Conservation (phyloP, 805 yeast species). For the Pichia heedii region DNA sequence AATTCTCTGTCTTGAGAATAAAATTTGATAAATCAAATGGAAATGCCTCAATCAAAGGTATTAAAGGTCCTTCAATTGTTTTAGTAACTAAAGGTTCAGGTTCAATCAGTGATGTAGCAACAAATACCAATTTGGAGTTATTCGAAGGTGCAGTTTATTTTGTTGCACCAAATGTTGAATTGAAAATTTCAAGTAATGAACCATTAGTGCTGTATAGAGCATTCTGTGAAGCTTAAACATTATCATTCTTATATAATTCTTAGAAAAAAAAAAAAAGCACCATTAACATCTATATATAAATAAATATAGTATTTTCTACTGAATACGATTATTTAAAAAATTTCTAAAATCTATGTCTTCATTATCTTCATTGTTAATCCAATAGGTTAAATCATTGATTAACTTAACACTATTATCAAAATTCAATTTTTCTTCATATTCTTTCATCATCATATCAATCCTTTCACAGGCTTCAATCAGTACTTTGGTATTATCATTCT, state of each 20-base stretch:
- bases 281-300: too few species aligned
- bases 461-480: slow-evolving; percentile 74
- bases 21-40: slow-evolving; percentile 45
- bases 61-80: slow-evolving; percentile 83
- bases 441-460: slow-evolving; percentile 47
- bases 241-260: not conserved
- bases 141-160: slow-evolving; percentile 75
- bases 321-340: slow-evolving; percentile 3
- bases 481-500: slow-evolving; percentile 29
- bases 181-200: slow-evolving; percentile 43
- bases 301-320: slow-evolving; percentile 1
- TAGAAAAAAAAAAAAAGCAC: not conserved
- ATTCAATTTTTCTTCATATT: slow-evolving; percentile 53
- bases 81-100: slow-evolving; percentile 82
- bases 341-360: slow-evolving; percentile 4
- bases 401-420: slow-evolving; percentile 46
- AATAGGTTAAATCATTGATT: slow-evolving; percentile 52
- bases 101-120: slow-evolving; percentile 34
- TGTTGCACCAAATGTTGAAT: slow-evolving; percentile 65
- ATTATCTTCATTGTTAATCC: slow-evolving; percentile 44
- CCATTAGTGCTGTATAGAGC: slow-evolving; percentile 83
- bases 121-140: slow-evolving; percentile 36
- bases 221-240: slow-evolving; percentile 55
- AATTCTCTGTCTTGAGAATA: slow-evolving; percentile 87
- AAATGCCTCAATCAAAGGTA: slow-evolving; percentile 45